A percentile compares a stretch with the other conserved stretches of the same genome.
phyloP scores from a whole-genome alignment of 1,139 yeast species.

The Saccharomyces pastorianus region DNA sequence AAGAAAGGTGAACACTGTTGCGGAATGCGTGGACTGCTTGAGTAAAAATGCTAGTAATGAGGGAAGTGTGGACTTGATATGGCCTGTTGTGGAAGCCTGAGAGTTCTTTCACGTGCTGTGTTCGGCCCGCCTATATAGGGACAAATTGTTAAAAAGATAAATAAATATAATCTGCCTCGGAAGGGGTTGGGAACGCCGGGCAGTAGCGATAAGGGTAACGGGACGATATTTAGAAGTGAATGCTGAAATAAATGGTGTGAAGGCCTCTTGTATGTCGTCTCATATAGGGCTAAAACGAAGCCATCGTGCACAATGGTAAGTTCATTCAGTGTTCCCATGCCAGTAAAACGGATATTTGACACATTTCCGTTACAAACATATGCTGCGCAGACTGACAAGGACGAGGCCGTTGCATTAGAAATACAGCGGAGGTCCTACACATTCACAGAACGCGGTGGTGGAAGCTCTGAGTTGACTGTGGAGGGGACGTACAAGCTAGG shows the following conservation, averaged over 20 bases:
- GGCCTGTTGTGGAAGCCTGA: background rate
- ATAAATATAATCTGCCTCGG: background rate
- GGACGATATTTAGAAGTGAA: background rate
- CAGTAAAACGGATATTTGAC: constrained; percentile 13
- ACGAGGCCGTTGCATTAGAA: constrained; percentile 2
- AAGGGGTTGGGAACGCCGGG: constrained; percentile 1
- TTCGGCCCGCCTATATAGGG: background rate
- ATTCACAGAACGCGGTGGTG: background rate
- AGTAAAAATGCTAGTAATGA: background rate
- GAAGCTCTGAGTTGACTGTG: background rate
- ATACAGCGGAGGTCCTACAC: background rate
- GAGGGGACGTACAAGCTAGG: constrained; percentile 11
- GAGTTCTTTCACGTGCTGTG: background rate
- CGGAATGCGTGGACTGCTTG: background rate
- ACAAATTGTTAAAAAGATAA: background rate
- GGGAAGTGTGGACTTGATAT: background rate
- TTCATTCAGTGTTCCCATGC: constrained; percentile 5
- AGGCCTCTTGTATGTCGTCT: background rate
- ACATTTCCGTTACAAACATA: constrained; percentile 14
- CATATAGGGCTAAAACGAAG: background rate
- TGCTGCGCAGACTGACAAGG: constrained; percentile 7
- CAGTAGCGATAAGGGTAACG: background rate
- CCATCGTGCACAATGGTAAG: background rate
- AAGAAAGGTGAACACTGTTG: background rate
- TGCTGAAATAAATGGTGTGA: background rate